phyloP scores from a whole-genome alignment of 192 early-diverging fungal genomes.

The Entomortierella lignicola region DNA sequence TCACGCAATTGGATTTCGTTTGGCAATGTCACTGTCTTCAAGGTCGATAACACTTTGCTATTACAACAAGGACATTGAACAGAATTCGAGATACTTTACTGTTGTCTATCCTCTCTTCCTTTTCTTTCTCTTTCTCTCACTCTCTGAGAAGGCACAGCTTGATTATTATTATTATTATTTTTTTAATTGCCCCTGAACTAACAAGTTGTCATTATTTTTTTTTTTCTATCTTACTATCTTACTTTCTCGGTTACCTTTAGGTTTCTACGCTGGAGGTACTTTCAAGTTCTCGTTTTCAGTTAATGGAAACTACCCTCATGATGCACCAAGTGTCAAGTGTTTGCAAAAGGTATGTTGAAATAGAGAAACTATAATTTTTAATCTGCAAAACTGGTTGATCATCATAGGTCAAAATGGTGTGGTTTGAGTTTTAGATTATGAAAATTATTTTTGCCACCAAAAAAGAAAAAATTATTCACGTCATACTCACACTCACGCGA shows the following conservation, averaged over 20 bases:
- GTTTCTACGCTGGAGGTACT: slow-evolving; percentile 86
- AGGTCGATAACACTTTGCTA: too few relatives aligned
- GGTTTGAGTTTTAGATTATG: background rate
- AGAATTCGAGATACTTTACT: too few relatives aligned
- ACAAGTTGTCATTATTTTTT: background rate
- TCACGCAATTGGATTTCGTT: too few relatives aligned
- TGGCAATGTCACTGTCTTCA: too few relatives aligned
- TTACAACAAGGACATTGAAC: too few relatives aligned
- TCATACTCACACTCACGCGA: background rate
- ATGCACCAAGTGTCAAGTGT: slow-evolving; percentile 93
- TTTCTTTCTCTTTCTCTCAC: too few relatives aligned
- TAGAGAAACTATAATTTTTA: background rate
- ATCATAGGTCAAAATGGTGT: background rate
- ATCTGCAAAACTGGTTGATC: background rate
- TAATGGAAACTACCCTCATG: slow-evolving; percentile 92
- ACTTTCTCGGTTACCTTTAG: slow-evolving; percentile 33
- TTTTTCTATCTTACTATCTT: too few relatives aligned
- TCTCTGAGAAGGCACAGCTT: too few relatives aligned
- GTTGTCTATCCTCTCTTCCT: too few relatives aligned
- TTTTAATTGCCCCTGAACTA: background rate
- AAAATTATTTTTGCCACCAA: slow-evolving; percentile 10
- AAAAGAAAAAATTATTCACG: background rate
- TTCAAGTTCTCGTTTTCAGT: slow-evolving; percentile 89
- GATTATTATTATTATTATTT: background rate
- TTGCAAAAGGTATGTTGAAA: slow-evolving; percentile 75